These are phyloP conservation scores for Pisolithus microcarpus DNA, from an alignment of 768 basidiomycete genomes.

Conservation along the genomic window DNA sequence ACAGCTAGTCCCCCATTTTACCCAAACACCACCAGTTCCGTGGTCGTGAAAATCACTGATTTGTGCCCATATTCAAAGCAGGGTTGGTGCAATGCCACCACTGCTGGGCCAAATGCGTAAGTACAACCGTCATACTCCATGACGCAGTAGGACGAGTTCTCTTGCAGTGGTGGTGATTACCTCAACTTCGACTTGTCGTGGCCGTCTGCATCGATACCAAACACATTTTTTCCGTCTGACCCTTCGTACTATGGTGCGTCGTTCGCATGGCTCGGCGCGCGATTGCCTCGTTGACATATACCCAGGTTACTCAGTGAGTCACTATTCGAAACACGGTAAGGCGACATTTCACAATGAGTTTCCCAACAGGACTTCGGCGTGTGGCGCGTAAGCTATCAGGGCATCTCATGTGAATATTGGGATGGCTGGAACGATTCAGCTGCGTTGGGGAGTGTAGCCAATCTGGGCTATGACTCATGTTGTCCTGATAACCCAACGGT, in stretches of 20 bases:
- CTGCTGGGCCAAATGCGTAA: constrained; percentile 54
- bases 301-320: constrained; percentile 35
- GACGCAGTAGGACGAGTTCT: constrained; percentile 1
- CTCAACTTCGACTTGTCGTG: constrained; percentile 82
- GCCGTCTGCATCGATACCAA: constrained; percentile 64
- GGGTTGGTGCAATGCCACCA: constrained; percentile 71
- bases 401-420: constrained; percentile 63
- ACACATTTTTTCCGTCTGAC: constrained; percentile 71
- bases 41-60: constrained; percentile 76
- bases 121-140: constrained; percentile 16
- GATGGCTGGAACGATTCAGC: constrained; percentile 48
- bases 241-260: constrained; percentile 52
- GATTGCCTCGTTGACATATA: constrained; percentile 28
- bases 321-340: not conserved
- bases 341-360: not conserved
- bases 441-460: constrained; percentile 62
- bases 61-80: constrained; percentile 57
- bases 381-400: constrained; percentile 73
- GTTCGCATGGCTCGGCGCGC: not conserved
- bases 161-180: constrained; percentile 51
- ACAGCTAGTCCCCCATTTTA: constrained; percentile 61
- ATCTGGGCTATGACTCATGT: constrained; percentile 53
- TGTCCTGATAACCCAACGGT: constrained; percentile 69
- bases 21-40: constrained; percentile 49
- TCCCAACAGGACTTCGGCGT: constrained; percentile 68